These are phyloP conservation scores for Hansenula sp. DNA, from an alignment of 1,139 yeast genomes.

Conservation along the genomic window DNA sequence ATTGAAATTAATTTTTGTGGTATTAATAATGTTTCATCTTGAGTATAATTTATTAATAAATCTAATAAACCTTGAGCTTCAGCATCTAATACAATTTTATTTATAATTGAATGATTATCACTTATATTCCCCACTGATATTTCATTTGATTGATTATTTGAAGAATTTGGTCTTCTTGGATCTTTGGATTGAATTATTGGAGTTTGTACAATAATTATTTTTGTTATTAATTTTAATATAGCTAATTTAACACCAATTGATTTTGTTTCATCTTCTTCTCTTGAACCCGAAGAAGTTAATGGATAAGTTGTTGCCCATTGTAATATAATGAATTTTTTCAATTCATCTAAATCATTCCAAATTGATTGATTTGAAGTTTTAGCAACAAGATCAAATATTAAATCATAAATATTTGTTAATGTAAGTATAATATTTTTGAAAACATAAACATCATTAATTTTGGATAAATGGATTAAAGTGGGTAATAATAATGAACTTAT, in stretches of 20 bases:
- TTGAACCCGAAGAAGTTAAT: constrained; percentile 30
- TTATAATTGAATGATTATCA: constrained; percentile 64
- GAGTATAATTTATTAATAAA: constrained; percentile 50
- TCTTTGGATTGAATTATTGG: constrained; percentile 25
- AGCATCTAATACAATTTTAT: constrained; percentile 50
- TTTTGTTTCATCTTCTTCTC: constrained; percentile 44
- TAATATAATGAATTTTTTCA: constrained; percentile 27
- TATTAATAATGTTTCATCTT: constrained; percentile 48
- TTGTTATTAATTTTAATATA: constrained; percentile 66
- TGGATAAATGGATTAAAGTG: constrained; percentile 14
- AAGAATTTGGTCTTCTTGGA: constrained; percentile 24
- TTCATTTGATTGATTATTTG: constrained; percentile 23
- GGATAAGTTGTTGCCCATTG: constrained; percentile 31
- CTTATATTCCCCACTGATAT: constrained; percentile 59
- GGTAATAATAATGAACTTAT: constrained; percentile 34
- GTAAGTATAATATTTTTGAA: constrained; percentile 28
- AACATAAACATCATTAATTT: constrained; percentile 24
- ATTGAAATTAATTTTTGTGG: constrained; percentile 54
- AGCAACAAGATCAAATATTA: constrained; percentile 13
- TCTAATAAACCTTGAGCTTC: constrained; percentile 74
- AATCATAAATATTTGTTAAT: constrained; percentile 16
- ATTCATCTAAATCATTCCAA: constrained; percentile 26
- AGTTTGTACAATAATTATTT: constrained; percentile 67
- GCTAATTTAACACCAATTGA: constrained; percentile 59
- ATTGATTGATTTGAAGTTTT: constrained; percentile 29